A percentile compares a stretch with the other conserved stretches of the same genome.
These are phyloP conservation scores for Ophiostoma himal-ulmi DNA, from an alignment of 2,329 filamentous ascomycete genomes.

Conservation along the genomic window DNA sequence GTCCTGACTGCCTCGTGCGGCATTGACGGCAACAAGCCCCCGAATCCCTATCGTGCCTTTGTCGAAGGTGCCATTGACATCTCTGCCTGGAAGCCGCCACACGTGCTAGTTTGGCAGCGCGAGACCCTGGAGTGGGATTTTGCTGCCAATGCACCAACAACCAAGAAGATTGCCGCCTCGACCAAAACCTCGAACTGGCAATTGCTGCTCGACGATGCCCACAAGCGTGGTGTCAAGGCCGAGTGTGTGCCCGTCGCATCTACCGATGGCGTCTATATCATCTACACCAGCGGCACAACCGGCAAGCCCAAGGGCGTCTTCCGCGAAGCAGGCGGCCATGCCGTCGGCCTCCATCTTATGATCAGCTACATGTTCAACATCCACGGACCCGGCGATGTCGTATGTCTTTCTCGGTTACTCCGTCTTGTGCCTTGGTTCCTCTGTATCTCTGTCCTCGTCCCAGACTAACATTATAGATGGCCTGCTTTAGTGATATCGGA, in stretches of 20 bases:
- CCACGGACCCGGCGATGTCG: slow-evolving; percentile 73
- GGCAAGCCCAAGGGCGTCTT: slow-evolving; percentile 78
- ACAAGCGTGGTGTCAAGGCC: slow-evolving; percentile 23
- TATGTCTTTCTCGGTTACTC: background rate
- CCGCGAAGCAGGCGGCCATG: slow-evolving; percentile 77
- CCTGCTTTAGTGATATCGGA: slow-evolving; percentile 63
- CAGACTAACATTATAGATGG: slow-evolving; percentile 28
- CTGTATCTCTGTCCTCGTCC: background rate
- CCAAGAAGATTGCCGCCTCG: slow-evolving; percentile 4
- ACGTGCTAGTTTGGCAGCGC: slow-evolving; percentile 78
- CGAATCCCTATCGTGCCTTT: slow-evolving; percentile 69
- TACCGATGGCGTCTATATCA: slow-evolving; percentile 78
- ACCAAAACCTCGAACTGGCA: slow-evolving; percentile 54
- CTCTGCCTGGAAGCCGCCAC: slow-evolving; percentile 64
- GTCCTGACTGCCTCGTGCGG: slow-evolving; percentile 89
- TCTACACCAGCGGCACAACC: slow-evolving; percentile 81
- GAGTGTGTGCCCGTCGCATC: slow-evolving; percentile 70
- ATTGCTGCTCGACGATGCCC: slow-evolving; percentile 64
- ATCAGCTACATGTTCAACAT: slow-evolving; percentile 80
- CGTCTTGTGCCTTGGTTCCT: background rate
- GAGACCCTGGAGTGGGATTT: slow-evolving; percentile 69
- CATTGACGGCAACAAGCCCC: slow-evolving; percentile 78
- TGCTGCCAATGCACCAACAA: slow-evolving; percentile 46
- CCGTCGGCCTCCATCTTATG: slow-evolving; percentile 75
- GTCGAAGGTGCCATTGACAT: slow-evolving; percentile 66